Evolutionary conservation across 2,329 filamentous ascomycete species (phyloP).

Genomic region (Pseudogymnoascus sp.): DNA sequence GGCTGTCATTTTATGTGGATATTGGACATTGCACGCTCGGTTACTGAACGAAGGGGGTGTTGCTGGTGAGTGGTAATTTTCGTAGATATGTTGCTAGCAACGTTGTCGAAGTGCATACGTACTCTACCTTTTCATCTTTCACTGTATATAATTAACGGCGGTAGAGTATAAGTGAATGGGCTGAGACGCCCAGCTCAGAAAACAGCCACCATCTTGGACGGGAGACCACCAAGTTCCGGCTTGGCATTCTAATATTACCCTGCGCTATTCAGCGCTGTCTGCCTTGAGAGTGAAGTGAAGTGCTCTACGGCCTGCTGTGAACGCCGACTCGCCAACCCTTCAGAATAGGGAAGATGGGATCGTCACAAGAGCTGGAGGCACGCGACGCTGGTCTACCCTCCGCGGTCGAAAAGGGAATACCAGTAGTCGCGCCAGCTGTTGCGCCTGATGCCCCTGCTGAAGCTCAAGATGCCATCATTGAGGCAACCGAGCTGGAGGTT

Average conservation of each 20-base stretch:
- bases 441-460: neutral
- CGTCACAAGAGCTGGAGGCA: neutral
- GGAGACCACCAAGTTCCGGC: neutral
- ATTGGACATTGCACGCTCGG: neutral
- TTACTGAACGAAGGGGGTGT: neutral
- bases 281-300: neutral
- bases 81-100: neutral
- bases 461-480: neutral
- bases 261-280: neutral
- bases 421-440: neutral
- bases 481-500: neutral
- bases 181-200: neutral
- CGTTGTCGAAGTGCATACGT: neutral
- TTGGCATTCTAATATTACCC: neutral
- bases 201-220: neutral
- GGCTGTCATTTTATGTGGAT: constrained; percentile 1
- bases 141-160: neutral
- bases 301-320: neutral
- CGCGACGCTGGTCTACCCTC: neutral
- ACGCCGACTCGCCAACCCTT: neutral
- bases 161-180: neutral
- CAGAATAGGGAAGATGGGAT: neutral
- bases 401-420: neutral
- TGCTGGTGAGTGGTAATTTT: neutral
- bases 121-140: neutral